Percentiles rank a stretch among this genome's conserved stretches.
phyloP scores from a whole-genome alignment of 257 asterid genomes.

The Asclepias syriaca region DNA sequence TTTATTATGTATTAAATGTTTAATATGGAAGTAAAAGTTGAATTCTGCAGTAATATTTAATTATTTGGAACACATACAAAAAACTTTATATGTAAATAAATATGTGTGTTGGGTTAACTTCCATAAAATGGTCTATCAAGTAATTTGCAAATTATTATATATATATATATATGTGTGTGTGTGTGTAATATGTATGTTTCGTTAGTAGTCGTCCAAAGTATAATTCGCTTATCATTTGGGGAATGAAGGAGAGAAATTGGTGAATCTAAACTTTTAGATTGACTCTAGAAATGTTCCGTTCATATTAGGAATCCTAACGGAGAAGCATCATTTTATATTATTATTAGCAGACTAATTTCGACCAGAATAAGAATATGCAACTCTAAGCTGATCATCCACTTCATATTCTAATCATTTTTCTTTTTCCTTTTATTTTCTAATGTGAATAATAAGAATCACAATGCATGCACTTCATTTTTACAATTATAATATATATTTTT shows the following conservation, averaged over 20 bases:
- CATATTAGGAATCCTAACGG: constrained; percentile 1
- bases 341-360: background rate
- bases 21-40: too few relatives aligned
- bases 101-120: too few relatives aligned
- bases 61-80: too few relatives aligned
- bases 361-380: constrained; percentile 5
- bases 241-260: background rate
- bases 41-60: too few relatives aligned
- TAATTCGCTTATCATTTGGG: background rate
- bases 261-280: background rate
- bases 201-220: background rate
- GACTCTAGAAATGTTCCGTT: constrained; percentile 4
- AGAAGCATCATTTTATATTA: background rate
- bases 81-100: too few relatives aligned
- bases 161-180: too few relatives aligned
- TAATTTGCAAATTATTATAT: too few relatives aligned
- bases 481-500: background rate
- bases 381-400: background rate
- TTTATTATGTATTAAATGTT: too few relatives aligned
- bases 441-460: background rate
- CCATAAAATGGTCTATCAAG: too few relatives aligned
- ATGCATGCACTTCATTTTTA: background rate
- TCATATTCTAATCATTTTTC: background rate
- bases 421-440: background rate
- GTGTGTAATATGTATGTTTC: background rate